Evolutionary conservation across 129 eudicot genomes (phyloP).

Genomic region (Chrysanthemum makinoi): DNA sequence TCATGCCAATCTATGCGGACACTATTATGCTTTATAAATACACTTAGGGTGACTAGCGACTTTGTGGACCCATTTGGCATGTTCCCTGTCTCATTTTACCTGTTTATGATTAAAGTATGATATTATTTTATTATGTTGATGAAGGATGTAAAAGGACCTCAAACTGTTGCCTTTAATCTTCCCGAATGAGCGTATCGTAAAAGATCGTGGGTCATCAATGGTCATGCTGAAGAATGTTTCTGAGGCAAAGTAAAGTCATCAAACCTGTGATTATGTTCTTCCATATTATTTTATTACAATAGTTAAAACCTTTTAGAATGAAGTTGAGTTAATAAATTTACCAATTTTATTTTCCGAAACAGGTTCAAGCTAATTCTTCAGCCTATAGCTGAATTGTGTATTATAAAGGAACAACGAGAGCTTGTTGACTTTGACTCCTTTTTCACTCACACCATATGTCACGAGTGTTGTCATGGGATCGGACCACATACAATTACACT

Average conservation of each 20-base stretch:
- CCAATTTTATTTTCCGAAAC: neutral
- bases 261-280: neutral
- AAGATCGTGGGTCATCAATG: conserved; percentile 96
- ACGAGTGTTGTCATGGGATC: conserved; percentile 97
- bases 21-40: too few species aligned
- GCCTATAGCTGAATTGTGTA: conserved; percentile 84
- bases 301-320: neutral
- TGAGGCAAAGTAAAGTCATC: conserved; percentile 75
- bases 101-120: conserved; percentile 10
- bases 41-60: too few species aligned
- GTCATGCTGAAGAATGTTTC: conserved; percentile 95
- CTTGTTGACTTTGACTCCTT: conserved; percentile 83
- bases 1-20: neutral
- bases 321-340: neutral
- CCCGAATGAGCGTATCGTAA: conserved; percentile 93
- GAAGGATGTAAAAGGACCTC: conserved; percentile 99
- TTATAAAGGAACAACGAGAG: conserved; percentile 64
- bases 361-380: conserved; percentile 93
- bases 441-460: conserved; percentile 93
- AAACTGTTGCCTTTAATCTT: conserved; percentile 94
- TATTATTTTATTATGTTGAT: conserved; percentile 6
- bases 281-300: neutral
- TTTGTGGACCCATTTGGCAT: too few species aligned
- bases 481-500: conserved; percentile 93
- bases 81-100: too few species aligned